Evolutionary conservation across 2,329 filamentous ascomycete species (phyloP).

Genomic region (Aspergillus sergii): DNA sequence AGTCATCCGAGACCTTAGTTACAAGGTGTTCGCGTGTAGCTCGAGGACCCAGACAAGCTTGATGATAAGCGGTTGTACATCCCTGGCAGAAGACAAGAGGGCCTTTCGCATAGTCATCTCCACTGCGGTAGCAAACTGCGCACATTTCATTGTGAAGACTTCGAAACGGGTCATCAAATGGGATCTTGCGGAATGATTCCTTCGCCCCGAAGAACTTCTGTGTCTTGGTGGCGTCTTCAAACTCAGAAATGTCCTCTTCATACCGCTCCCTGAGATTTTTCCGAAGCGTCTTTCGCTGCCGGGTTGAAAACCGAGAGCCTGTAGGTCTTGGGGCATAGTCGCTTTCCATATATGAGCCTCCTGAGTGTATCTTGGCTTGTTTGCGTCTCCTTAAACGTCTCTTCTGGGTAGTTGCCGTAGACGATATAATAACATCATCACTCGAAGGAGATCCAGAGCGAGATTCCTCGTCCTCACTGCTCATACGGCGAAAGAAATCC

Average conservation of each 20-base stretch:
- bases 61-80: conserved; percentile 82
- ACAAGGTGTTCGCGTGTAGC: conserved; percentile 79
- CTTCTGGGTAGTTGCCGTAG: conserved; percentile 13
- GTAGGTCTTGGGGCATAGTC: conserved; percentile 10
- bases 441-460: conserved; percentile 19
- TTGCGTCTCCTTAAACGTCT: conserved; percentile 16
- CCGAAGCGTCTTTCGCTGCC: conserved; percentile 29
- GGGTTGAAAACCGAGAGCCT: conserved; percentile 34
- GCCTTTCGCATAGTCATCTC: conserved; percentile 62
- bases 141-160: conserved; percentile 71
- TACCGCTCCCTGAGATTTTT: conserved; percentile 49
- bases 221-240: conserved; percentile 50
- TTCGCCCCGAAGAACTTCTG: conserved; percentile 60
- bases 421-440: conserved; percentile 26
- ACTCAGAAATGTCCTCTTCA: conserved; percentile 41
- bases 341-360: conserved; percentile 15
- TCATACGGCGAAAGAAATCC: conserved; percentile 20
- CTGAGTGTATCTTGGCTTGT: conserved; percentile 12
- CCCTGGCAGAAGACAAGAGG: conserved; percentile 86
- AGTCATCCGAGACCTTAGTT: conserved; percentile 75
- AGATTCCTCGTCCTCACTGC: conserved; percentile 22
- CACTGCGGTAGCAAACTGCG: conserved; percentile 66
- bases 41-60: conserved; percentile 75
- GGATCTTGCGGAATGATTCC: conserved; percentile 70
- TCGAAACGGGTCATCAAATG: conserved; percentile 67